Evolutionary conservation across 306 rosid species (phyloP).

Genomic region (Pyrus pyrifolia): DNA sequence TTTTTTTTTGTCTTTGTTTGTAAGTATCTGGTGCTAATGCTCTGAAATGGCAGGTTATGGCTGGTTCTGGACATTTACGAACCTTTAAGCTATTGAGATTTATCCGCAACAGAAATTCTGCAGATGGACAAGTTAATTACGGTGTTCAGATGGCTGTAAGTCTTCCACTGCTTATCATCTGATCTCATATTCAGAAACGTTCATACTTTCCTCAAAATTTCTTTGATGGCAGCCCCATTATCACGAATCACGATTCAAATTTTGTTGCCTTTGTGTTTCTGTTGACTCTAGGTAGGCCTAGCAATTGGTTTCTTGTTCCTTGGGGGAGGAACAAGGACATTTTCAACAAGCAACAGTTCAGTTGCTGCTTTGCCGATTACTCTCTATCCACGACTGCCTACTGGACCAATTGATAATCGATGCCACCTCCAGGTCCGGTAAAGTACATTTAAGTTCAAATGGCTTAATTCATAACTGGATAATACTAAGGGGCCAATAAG

Average conservation of each 20-base stretch:
- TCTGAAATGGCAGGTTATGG: conserved; percentile 70
- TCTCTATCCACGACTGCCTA: conserved; percentile 93
- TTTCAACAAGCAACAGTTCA: conserved; percentile 79
- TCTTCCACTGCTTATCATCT: conserved; percentile 6
- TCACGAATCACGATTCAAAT: neutral
- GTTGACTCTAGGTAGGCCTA: conserved; percentile 69
- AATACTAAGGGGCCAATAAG: neutral
- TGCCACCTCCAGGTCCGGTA: conserved; percentile 91
- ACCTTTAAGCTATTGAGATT: conserved; percentile 81
- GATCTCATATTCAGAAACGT: neutral
- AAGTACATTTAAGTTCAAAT: conserved; percentile 1
- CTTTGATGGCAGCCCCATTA: neutral
- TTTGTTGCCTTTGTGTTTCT: conserved; percentile 11
- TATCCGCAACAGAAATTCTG: conserved; percentile 81
- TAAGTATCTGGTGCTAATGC: conserved; percentile 21
- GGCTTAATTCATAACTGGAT: neutral
- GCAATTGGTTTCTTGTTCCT: conserved; percentile 93
- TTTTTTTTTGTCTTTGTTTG: neutral
- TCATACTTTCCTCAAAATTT: neutral
- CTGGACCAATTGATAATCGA: conserved; percentile 90
- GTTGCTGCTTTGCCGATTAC: conserved; percentile 89
- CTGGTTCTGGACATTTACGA: conserved; percentile 96
- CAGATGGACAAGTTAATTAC: conserved; percentile 83
- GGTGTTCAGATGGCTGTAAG: conserved; percentile 98
- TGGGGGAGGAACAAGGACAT: conserved; percentile 95